phyloP scores from a whole-genome alignment of 2,329 filamentous ascomycete species.

The Paecilomyces niveus region DNA sequence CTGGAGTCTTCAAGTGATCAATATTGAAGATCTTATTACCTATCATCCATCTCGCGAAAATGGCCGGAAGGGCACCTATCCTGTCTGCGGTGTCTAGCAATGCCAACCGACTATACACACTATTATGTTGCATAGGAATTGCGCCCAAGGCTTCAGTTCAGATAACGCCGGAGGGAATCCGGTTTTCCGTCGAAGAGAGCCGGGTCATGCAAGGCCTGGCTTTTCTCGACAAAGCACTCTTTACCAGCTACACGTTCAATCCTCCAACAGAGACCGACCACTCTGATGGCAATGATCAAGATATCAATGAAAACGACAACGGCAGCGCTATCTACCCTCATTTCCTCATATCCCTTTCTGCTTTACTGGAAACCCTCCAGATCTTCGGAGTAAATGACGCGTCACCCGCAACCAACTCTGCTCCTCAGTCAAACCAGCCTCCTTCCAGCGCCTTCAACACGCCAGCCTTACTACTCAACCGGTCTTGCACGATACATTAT shows the following conservation, averaged over 20 bases:
- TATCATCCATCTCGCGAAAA: neutral
- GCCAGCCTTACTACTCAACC: constrained; percentile 73
- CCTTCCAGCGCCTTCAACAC: constrained; percentile 71
- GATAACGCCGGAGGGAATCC: constrained; percentile 76
- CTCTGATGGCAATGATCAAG: constrained; percentile 18
- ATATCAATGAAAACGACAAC: constrained; percentile 11
- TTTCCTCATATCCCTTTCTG: constrained; percentile 81
- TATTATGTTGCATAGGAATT: constrained; percentile 58
- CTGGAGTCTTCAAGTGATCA: constrained; percentile 22
- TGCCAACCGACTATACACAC: constrained; percentile 52
- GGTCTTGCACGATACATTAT: constrained; percentile 80
- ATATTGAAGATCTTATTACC: neutral
- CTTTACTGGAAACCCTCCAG: constrained; percentile 86
- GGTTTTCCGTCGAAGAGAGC: constrained; percentile 81
- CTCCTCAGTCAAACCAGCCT: constrained; percentile 30
- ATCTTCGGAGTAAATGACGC: constrained; percentile 78
- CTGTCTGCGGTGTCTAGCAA: constrained; percentile 57
- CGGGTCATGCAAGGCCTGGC: constrained; percentile 86
- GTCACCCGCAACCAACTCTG: constrained; percentile 26
- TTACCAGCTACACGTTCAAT: constrained; percentile 74
- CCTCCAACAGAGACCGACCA: constrained; percentile 24
- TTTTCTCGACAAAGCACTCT: constrained; percentile 82
- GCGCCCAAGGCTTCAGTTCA: constrained; percentile 57
- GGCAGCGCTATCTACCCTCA: constrained; percentile 46
- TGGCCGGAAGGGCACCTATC: constrained; percentile 33